A percentile compares a stretch with the other conserved stretches of the same genome.
Conservation (phyloP, 148 eudicot genomes). For the Camellia lanceoleosa region DNA sequence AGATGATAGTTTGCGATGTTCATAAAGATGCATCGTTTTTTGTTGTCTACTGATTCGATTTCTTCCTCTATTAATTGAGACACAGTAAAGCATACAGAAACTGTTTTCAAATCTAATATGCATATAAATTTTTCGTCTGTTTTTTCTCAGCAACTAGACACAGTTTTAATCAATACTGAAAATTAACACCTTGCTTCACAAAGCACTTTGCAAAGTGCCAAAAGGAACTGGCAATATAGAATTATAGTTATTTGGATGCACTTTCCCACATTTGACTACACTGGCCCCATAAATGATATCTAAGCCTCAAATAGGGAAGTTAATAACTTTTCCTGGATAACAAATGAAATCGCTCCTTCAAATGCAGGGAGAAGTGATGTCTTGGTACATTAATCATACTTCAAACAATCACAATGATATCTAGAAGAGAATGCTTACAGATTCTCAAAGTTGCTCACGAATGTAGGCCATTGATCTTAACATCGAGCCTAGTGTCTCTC, state of each 20-base stretch:
- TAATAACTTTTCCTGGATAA: neutral
- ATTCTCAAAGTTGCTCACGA: slow-evolving; percentile 42
- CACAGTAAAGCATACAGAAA: neutral
- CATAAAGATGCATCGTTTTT: neutral
- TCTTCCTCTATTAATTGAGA: neutral
- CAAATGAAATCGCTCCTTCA: neutral
- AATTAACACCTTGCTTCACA: neutral
- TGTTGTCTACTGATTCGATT: neutral
- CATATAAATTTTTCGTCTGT: neutral
- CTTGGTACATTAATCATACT: neutral
- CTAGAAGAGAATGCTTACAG: slow-evolving; percentile 17
- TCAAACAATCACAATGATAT: neutral
- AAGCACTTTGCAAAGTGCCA: neutral
- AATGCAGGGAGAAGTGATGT: neutral
- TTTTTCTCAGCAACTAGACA: neutral
- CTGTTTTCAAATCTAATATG: neutral
- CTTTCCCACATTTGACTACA: neutral
- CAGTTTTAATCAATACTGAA: neutral
- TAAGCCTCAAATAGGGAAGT: neutral
- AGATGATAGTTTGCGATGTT: neutral
- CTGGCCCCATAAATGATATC: neutral
- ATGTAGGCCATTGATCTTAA: slow-evolving; percentile 56
- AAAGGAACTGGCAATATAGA: neutral
- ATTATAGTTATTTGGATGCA: neutral
- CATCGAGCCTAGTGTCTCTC: slow-evolving; percentile 55